Evolutionary conservation across 441 rosid species (phyloP).

Genomic region (Populus tomentosa): DNA sequence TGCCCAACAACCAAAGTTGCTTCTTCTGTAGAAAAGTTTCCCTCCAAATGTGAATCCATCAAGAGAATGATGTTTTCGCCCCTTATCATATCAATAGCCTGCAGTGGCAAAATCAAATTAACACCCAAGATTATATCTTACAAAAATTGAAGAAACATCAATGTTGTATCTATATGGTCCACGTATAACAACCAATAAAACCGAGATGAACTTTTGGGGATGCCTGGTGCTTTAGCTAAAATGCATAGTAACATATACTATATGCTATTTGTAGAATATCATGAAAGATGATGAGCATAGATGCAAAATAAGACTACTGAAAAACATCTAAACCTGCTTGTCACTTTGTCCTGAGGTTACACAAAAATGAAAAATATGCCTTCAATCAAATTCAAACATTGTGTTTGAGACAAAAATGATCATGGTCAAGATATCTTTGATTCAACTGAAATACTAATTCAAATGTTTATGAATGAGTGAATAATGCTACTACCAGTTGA

Average conservation of each 20-base stretch:
- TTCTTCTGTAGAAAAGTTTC: conserved; percentile 59
- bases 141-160: background rate
- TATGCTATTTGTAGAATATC: background rate
- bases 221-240: background rate
- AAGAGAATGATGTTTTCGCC: conserved; percentile 48
- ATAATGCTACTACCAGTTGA: background rate
- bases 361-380: background rate
- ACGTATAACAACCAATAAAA: background rate
- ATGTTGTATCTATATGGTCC: background rate
- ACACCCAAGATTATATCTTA: background rate
- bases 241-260: background rate
- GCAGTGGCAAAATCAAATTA: conserved; percentile 21
- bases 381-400: background rate
- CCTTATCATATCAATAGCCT: conserved; percentile 78
- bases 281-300: background rate
- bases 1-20: conserved; percentile 60
- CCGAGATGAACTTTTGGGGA: background rate
- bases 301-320: background rate
- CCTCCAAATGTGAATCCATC: conserved; percentile 29
- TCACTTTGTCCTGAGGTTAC: background rate
- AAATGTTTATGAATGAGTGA: background rate
- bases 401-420: background rate
- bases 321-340: background rate
- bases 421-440: background rate
- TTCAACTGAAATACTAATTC: background rate